Base-by-base conservation (phyloP, 2,329 filamentous ascomycete species). In the Aspergillus phoenicis region DNA sequence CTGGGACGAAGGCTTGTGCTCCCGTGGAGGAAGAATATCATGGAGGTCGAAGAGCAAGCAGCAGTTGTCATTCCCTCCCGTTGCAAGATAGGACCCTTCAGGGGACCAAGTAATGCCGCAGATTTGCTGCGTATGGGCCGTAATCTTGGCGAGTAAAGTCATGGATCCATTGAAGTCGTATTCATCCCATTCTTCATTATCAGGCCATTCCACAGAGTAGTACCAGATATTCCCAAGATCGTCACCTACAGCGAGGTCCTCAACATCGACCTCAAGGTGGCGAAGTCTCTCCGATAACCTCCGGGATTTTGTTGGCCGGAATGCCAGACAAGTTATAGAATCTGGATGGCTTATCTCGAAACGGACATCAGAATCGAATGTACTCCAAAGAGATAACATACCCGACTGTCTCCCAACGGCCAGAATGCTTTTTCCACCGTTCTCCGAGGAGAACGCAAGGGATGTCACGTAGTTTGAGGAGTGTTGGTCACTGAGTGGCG, bases 71-170 rank as follows among this genome's bases (percentile, higher is more conserved):
- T 99, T 98, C 24, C 91, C 92, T 6, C 95, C 93, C 4, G 91
- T 93, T 13, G 91, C 92, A 73, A 99, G 93, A 38, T 88, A 83
- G 3, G 83, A 82, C 3, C 92, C 92, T 69, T 91, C 87, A 3
- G 82, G 80, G 3, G 92, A 93, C 91, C 93, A 98, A 3, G 91
- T 85, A n/a, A 99, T 81, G 1, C 94, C 94, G 70, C 95, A 99
- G 58, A 99, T 89, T 71, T 98, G 93, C 76, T 97, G 93, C 1
- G 83, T 86, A 73, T 98, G 94, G 7, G 91, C 86, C 33, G 84
- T 84, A 68, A 98, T 89, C 65, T 88, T 88, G 22, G 90, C 89
- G 55, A 97, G 80, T 24, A 97, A 81, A 1, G 85, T 91, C 80
- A 96, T 88, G 36, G 87, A 84, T 13, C 93, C 93, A 30, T 87